Conservation (phyloP, 1,139 yeast genomes). For the Candida tetrigidarum region DNA sequence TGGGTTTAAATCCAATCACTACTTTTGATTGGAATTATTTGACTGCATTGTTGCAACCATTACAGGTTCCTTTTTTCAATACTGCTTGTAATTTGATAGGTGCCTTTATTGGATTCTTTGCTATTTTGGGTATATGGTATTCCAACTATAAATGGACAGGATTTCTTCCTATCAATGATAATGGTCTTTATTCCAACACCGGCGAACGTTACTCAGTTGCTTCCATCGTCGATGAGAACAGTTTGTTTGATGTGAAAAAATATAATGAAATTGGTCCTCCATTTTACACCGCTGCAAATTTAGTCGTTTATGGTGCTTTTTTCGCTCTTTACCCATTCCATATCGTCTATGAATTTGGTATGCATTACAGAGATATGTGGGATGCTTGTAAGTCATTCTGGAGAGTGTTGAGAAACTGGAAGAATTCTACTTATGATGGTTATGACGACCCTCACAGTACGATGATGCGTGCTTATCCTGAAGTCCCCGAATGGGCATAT, state of each 20-base stretch:
- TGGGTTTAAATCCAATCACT: conserved; percentile 62
- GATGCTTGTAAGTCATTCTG: conserved; percentile 18
- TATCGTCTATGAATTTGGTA: conserved; percentile 46
- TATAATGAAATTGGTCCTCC: conserved; percentile 54
- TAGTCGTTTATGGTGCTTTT: conserved; percentile 58
- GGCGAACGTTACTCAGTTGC: conserved; percentile 48
- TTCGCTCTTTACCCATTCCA: conserved; percentile 63
- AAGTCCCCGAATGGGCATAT: conserved; percentile 69
- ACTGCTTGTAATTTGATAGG: conserved; percentile 48
- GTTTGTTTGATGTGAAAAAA: conserved; percentile 42
- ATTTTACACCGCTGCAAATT: conserved; percentile 40
- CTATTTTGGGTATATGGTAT: conserved; percentile 52
- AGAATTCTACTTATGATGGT: conserved; percentile 21
- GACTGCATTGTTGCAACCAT: conserved; percentile 19
- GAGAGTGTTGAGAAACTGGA: conserved; percentile 14
- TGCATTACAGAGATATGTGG: conserved; percentile 28
- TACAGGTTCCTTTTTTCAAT: conserved; percentile 51
- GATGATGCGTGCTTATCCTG: conserved; percentile 58
- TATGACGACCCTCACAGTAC: conserved; percentile 56
- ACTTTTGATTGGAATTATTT: conserved; percentile 55
- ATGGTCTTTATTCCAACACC: conserved; percentile 46
- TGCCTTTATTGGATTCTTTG: conserved; percentile 43
- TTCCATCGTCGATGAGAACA: conserved; percentile 39
- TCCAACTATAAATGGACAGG: conserved; percentile 55
- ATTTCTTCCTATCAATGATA: conserved; percentile 59